phyloP scores from a whole-genome alignment of 345 rosid species.

The Acer negundo region DNA sequence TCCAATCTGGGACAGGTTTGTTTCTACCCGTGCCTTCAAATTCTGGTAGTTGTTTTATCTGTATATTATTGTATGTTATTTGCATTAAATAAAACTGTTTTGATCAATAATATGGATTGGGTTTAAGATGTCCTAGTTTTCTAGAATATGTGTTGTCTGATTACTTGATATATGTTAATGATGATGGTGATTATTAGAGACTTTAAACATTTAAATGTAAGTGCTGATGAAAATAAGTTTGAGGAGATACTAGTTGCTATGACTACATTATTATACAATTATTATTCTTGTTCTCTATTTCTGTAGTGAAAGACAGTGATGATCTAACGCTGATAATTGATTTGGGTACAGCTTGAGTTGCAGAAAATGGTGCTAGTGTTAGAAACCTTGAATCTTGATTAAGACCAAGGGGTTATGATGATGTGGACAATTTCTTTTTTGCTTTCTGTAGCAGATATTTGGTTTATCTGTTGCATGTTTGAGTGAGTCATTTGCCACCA shows the following conservation, averaged over 20 bases:
- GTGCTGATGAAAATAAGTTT: background rate
- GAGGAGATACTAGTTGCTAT: background rate
- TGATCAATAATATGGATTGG: background rate
- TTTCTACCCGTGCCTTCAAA: conserved; percentile 9
- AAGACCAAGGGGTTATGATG: background rate
- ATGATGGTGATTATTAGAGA: background rate
- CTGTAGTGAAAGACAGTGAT: too few species aligned
- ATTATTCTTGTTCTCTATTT: background rate
- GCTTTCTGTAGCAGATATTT: background rate
- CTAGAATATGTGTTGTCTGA: background rate
- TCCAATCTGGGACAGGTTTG: conserved; percentile 96
- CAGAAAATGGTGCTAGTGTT: background rate
- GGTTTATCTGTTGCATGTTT: background rate
- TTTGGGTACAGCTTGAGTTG: background rate
- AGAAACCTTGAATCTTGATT: background rate
- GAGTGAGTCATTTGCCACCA: too few species aligned
- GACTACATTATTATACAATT: background rate
- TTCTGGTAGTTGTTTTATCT: background rate
- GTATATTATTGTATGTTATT: background rate
- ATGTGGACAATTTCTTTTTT: background rate
- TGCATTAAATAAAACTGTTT: too few species aligned
- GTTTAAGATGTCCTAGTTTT: background rate
- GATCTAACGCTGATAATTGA: background rate
- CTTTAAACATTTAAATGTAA: background rate
- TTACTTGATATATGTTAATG: background rate